A percentile compares a stretch with the other conserved stretches of the same genome.
These are phyloP conservation scores for Coemansia furcata DNA, from an alignment of 192 early-diverging fungal species.

Conservation along the genomic window DNA sequence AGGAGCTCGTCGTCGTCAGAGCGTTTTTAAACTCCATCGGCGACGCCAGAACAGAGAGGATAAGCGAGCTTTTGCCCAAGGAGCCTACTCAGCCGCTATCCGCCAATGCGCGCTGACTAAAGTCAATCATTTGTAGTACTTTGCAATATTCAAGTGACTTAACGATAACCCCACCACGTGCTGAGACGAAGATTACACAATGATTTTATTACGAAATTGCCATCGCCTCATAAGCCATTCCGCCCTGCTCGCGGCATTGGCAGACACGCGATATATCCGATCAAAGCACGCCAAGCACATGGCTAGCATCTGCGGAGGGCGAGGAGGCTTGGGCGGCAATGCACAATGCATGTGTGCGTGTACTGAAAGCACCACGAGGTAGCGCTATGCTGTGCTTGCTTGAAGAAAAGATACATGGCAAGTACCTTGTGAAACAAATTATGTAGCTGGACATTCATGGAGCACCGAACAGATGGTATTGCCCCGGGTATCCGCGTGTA, in stretches of 20 bases:
- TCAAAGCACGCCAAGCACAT: not conserved
- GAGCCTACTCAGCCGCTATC: not conserved
- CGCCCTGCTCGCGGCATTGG: not conserved
- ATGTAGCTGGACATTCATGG: not conserved
- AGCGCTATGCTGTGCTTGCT: not conserved
- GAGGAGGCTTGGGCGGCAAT: not conserved
- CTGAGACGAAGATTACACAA: not conserved
- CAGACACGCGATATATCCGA: not conserved
- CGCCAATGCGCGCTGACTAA: not conserved
- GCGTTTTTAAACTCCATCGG: conserved; percentile 29
- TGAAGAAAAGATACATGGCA: not conserved
- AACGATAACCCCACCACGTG: too few relatives aligned
- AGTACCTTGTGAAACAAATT: not conserved
- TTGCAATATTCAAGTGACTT: not conserved
- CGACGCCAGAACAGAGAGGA: conserved; percentile 6
- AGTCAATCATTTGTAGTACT: not conserved
- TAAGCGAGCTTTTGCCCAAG: conserved; percentile 4
- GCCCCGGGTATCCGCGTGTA: not conserved
- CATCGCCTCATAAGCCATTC: too few relatives aligned
- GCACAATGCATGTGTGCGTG: not conserved
- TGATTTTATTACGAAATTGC: too few relatives aligned
- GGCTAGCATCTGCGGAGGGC: not conserved
- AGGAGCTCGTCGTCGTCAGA: conserved; percentile 21
- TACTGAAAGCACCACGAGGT: not conserved
- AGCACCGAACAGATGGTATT: not conserved